These are phyloP conservation scores for Talaromyces verruculosus DNA, from an alignment of 2,329 filamentous ascomycete genomes.

Conservation along the genomic window DNA sequence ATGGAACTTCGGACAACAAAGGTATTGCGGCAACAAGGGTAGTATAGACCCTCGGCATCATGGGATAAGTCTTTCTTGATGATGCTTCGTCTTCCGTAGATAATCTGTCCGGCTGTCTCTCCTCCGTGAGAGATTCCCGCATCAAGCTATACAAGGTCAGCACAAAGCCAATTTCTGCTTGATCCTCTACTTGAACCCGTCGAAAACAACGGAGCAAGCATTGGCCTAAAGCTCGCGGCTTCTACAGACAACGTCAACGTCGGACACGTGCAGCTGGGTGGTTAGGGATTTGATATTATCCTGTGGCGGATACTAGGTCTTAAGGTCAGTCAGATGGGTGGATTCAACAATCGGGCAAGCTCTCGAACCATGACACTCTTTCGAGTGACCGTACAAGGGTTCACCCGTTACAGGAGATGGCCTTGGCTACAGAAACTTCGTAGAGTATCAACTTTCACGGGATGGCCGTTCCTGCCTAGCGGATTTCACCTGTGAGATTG, in stretches of 20 bases:
- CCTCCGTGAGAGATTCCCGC: neutral
- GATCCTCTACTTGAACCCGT: neutral
- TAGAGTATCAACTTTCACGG: constrained; percentile 12
- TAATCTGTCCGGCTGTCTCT: constrained; percentile 5
- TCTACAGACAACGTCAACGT: neutral
- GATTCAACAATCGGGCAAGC: constrained; percentile 1
- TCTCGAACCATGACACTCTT: neutral
- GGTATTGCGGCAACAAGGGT: constrained; percentile 1
- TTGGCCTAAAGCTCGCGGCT: neutral
- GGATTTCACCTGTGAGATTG: constrained; percentile 2
- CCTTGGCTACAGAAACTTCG: constrained; percentile 9
- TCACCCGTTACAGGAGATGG: neutral
- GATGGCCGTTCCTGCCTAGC: constrained; percentile 2
- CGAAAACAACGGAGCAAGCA: neutral
- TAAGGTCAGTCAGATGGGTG: neutral
- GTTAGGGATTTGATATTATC: neutral
- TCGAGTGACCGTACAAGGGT: neutral
- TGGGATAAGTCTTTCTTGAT: neutral
- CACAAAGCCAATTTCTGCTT: neutral
- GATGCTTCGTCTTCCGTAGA: constrained; percentile 18
- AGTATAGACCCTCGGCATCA: constrained; percentile 5
- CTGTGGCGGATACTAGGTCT: neutral
- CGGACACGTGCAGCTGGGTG: neutral
- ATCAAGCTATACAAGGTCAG: neutral
- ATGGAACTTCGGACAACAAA: neutral